Conservation (phyloP, 23 red algal species). For the Gracilaria domingensis region DNA sequence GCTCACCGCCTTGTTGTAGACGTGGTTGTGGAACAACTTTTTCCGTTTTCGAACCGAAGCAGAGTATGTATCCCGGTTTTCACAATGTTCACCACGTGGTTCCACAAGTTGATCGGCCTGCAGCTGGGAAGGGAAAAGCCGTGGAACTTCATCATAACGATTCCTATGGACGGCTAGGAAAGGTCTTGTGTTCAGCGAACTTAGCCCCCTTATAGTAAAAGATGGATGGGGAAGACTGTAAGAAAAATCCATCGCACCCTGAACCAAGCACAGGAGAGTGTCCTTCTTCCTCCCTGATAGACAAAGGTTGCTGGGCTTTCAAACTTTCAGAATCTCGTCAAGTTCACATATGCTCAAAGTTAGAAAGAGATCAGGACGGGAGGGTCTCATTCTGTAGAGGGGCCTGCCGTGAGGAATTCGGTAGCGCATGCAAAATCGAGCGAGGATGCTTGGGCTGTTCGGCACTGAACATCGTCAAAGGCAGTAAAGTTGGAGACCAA, state of each 20-base stretch:
- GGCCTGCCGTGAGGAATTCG: background rate
- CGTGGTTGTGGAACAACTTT: background rate
- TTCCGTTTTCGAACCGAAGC: background rate
- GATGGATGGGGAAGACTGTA: background rate
- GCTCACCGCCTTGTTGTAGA: background rate
- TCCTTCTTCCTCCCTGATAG: background rate
- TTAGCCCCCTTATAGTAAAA: background rate
- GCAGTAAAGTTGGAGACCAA: background rate
- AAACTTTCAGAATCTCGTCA: background rate
- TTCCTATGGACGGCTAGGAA: background rate
- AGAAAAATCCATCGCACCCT: background rate
- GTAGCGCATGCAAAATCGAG: background rate
- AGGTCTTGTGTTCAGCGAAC: background rate
- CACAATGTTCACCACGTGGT: background rate
- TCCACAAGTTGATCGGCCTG: background rate
- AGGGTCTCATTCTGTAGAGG: background rate
- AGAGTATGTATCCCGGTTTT: background rate
- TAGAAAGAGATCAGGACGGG: background rate
- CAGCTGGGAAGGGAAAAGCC: background rate
- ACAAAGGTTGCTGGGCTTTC: background rate
- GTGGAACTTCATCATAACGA: background rate
- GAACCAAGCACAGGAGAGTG: background rate
- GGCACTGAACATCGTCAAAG: background rate
- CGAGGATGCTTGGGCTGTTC: background rate
- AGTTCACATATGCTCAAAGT: too few relatives aligned